These are phyloP conservation scores for Starmerella sp. DNA, from an alignment of 805 yeast species.

Conservation along the genomic window DNA sequence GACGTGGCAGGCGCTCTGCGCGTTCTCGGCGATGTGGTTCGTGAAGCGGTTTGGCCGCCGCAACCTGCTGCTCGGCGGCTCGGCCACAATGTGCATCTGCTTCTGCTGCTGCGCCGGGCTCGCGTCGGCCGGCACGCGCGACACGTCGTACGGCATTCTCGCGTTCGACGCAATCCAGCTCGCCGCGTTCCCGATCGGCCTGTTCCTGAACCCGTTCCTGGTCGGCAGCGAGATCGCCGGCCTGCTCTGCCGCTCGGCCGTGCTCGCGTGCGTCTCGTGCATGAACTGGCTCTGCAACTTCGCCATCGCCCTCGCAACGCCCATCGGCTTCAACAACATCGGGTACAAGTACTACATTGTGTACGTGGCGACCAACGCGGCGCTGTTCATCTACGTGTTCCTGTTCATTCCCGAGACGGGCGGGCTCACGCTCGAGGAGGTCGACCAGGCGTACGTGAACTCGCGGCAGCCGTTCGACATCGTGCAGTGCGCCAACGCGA, in stretches of 20 bases:
- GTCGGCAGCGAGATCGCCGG: constrained; percentile 50
- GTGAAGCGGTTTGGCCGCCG: constrained; percentile 47
- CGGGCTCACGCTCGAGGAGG: constrained; percentile 50
- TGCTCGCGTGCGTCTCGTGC: constrained; percentile 42
- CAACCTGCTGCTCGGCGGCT: constrained; percentile 33
- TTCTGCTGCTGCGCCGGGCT: constrained; percentile 27
- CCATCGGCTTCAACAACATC: constrained; percentile 39
- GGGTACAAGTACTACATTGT: constrained; percentile 47
- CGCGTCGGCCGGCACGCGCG: constrained; percentile 28
- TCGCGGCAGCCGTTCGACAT: constrained; percentile 16
- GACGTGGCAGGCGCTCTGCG: constrained; percentile 30
- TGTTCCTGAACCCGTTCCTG: constrained; percentile 31
- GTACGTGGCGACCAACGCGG: constrained; percentile 43
- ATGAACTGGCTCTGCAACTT: constrained; percentile 50
- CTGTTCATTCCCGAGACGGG: constrained; percentile 50
- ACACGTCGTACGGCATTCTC: constrained; percentile 33
- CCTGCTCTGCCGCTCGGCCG: constrained; percentile 39
- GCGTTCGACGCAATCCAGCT: constrained; percentile 39
- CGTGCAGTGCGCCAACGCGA: constrained; percentile 10
- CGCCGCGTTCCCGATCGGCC: constrained; percentile 39
- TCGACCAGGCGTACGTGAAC: constrained; percentile 29
- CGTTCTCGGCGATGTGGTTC: constrained; percentile 43
- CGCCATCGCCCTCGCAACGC: constrained; percentile 44
- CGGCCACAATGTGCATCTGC: constrained; percentile 25
- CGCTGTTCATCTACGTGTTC: constrained; percentile 36